Conservation (phyloP, 352 stramenopile species). For the Phytophthora pluvialis region DNA sequence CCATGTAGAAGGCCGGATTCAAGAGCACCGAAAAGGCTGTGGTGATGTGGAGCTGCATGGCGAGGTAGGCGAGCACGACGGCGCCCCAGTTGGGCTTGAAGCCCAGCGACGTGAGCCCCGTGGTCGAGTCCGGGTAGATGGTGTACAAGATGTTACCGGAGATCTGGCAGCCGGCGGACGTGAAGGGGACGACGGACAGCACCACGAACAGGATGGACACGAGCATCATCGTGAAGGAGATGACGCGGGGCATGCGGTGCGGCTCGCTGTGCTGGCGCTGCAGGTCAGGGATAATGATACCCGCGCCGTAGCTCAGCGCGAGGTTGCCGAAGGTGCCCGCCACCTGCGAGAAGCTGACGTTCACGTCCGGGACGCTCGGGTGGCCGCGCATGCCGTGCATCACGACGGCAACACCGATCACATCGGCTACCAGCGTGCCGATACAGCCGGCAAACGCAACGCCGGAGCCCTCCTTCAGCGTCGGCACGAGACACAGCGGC, state of each 20-base stretch:
- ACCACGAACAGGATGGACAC: slow-evolving; percentile 44
- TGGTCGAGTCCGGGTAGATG: slow-evolving; percentile 46
- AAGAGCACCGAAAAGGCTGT: slow-evolving; percentile 50
- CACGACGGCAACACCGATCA: slow-evolving; percentile 39
- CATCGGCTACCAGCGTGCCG: slow-evolving; percentile 49
- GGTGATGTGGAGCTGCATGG: slow-evolving; percentile 40
- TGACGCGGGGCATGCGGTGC: slow-evolving; percentile 36
- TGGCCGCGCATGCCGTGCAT: slow-evolving; percentile 43
- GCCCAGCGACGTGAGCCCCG: slow-evolving; percentile 42
- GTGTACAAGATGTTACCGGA: slow-evolving; percentile 64
- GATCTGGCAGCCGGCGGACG: slow-evolving; percentile 59
- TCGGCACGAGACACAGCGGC: slow-evolving; percentile 40
- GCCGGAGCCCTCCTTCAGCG: slow-evolving; percentile 39
- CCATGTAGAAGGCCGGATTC: slow-evolving; percentile 48
- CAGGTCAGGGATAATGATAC: slow-evolving; percentile 39
- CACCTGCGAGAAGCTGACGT: slow-evolving; percentile 44
- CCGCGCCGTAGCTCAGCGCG: slow-evolving; percentile 54
- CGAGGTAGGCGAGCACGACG: slow-evolving; percentile 33
- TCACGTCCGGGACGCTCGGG: slow-evolving; percentile 33
- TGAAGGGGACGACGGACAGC: slow-evolving; percentile 45
- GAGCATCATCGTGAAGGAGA: slow-evolving; percentile 42
- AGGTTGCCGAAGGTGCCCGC: slow-evolving; percentile 51
- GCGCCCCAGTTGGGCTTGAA: slow-evolving; percentile 41
- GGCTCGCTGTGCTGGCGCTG: slow-evolving; percentile 37
- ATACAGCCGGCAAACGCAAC: slow-evolving; percentile 43